phyloP scores from a whole-genome alignment of 2,329 filamentous ascomycete species.

The Aplosporella prunicola region DNA sequence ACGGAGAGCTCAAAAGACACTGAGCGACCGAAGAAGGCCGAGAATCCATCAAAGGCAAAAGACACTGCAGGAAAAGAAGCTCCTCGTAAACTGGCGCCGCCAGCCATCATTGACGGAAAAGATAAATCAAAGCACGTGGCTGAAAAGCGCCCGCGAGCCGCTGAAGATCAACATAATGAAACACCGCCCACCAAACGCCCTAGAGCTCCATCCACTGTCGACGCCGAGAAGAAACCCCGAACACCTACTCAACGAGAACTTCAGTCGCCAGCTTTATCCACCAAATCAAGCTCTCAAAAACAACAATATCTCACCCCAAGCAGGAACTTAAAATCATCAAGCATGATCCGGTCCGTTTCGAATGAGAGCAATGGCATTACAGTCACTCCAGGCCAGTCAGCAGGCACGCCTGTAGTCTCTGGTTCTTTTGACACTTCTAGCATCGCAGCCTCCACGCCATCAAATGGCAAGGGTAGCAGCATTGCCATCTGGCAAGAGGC shows the following conservation, averaged over 20 bases:
- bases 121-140: conserved; percentile 7
- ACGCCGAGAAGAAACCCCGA: conserved; percentile 22
- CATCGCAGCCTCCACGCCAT: conserved; percentile 25
- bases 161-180: conserved; percentile 19
- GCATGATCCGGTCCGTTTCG: conserved; percentile 27
- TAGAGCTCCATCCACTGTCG: conserved; percentile 16
- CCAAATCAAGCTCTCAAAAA: conserved; percentile 24
- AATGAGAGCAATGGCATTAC: conserved; percentile 25
- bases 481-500: conserved; percentile 29
- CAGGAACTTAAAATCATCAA: conserved; percentile 24
- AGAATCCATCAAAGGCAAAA: conserved; percentile 4
- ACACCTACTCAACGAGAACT: conserved; percentile 22
- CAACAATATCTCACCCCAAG: conserved; percentile 25
- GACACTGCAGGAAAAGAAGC: conserved; percentile 4
- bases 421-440: no score
- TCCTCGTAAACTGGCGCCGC: conserved; percentile 2
- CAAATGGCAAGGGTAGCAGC: conserved; percentile 22
- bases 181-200: conserved; percentile 20
- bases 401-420: conserved; percentile 18
- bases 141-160: conserved; percentile 27
- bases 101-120: conserved; percentile 3
- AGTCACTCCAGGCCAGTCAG: conserved; percentile 23
- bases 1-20: conserved; percentile 4
- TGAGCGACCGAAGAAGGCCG: conserved; percentile 6
- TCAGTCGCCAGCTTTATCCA: conserved; percentile 22